Base-by-base conservation (phyloP, 345 rosid genomes). In the Laguncularia racemosa region DNA sequence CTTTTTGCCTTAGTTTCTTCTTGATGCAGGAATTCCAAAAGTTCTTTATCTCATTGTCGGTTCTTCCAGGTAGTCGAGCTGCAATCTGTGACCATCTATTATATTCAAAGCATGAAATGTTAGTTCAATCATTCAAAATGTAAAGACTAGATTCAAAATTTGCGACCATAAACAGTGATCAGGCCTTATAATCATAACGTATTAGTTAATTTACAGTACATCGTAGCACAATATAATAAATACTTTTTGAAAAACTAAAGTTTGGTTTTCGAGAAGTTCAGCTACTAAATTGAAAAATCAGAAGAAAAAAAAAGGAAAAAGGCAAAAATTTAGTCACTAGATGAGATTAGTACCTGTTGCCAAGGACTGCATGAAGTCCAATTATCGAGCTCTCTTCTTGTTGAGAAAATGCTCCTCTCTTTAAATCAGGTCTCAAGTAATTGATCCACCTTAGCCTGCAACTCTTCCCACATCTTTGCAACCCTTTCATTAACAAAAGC, bases 371-470 rank as follows among this genome's bases (percentile, higher is more conserved):
- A 62, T 85, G 96, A 57, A 88, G 88, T 55, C 83, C 96, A 57
- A 88, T 72, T 6, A 88, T 83, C 67, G 79, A 72, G 56, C 73
- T 74, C 80, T 88, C 91, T 74, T 88, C 92, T 55, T 88, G 87
- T 28, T 67, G 77, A 14, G 89, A 84, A 59, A 88, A 82, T 53
- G 96, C 85, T 60, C 96, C 96, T 79, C 96, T 81, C 63, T 88
- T 88, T 74, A 88, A 76, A 78, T 84, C 92, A 54, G 92, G 96
- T 75, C 96, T 84, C 55, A 88, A 69, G 77, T 84, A 88, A 65
- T 88, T 88, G 68, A 88, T 84, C 96, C 96, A 88, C 58, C 96
- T 80, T 33, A 88, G 38, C 64, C 96, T 74, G 69, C 96, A 88
- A 65, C 96, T 88, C 58, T 88, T 88, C 0, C 96, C 96, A 53